Conservation (phyloP, 768 basidiomycete genomes). For the Trametes meyenii region DNA sequence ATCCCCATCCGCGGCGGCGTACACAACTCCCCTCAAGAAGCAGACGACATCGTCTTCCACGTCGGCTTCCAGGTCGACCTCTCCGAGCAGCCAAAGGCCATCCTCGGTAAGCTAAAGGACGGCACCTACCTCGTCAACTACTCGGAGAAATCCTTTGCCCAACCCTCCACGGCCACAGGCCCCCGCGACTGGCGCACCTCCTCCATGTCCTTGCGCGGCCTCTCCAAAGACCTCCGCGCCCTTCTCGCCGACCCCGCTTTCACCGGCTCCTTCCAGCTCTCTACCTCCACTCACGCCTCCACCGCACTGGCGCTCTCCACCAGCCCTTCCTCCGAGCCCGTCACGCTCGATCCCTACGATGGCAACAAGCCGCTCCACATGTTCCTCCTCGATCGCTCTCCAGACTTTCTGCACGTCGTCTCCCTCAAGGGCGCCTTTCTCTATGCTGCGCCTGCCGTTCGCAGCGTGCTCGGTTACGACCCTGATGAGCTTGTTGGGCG, state of each 20-base stretch:
- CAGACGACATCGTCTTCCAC: constrained; percentile 77
- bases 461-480: constrained; percentile 81
- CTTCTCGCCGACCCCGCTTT: constrained; percentile 53
- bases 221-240: constrained; percentile 56
- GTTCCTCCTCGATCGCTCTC: constrained; percentile 60
- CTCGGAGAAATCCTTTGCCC: constrained; percentile 28
- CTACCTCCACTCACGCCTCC: constrained; percentile 37
- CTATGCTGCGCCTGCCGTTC: constrained; percentile 85
- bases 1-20: constrained; percentile 77
- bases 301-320: constrained; percentile 22
- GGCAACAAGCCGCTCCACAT: constrained; percentile 55
- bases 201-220: constrained; percentile 36
- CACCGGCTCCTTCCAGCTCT: constrained; percentile 45
- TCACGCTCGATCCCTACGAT: constrained; percentile 33
- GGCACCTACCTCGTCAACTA: constrained; percentile 79
- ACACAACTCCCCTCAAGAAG: constrained; percentile 49
- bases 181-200: constrained; percentile 38
- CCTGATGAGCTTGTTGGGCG: constrained; percentile 82
- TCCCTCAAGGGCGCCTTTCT: constrained; percentile 92
- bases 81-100: constrained; percentile 81
- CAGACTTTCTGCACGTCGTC: constrained; percentile 89
- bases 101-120: constrained; percentile 75
- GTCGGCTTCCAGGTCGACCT: constrained; percentile 98
- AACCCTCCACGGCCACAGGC: constrained; percentile 21
- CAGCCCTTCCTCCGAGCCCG: constrained; percentile 7